Percentiles rank a stretch among this genome's conserved stretches.
Conservation (phyloP, 2,329 filamentous ascomycete genomes). For the Apiospora hydei region DNA sequence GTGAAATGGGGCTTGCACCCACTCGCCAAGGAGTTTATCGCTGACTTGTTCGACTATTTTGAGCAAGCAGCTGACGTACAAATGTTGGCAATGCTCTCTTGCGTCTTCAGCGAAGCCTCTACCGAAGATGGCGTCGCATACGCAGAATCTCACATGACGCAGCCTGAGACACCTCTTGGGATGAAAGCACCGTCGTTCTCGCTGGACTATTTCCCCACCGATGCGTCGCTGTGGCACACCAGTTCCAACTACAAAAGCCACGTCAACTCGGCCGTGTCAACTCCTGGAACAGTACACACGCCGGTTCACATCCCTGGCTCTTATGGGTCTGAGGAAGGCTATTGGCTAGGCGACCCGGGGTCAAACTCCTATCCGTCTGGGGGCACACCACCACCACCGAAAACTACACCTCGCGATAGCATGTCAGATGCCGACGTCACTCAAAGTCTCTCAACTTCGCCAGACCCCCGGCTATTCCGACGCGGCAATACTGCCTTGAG, state of each 20-base stretch:
- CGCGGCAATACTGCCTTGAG: slow-evolving; percentile 63
- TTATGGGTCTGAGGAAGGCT: slow-evolving; percentile 61
- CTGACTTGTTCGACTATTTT: slow-evolving; percentile 69
- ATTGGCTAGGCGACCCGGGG: slow-evolving; percentile 60
- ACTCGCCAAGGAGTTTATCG: slow-evolving; percentile 66
- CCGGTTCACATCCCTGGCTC: slow-evolving; percentile 63
- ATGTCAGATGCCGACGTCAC: slow-evolving; percentile 52
- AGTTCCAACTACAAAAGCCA: slow-evolving; percentile 57
- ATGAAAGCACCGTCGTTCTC: slow-evolving; percentile 73
- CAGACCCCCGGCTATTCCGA: slow-evolving; percentile 60
- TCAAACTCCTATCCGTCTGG: slow-evolving; percentile 68
- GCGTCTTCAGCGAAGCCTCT: slow-evolving; percentile 70
- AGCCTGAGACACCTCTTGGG: slow-evolving; percentile 67
- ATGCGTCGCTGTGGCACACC: slow-evolving; percentile 57
- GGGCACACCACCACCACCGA: slow-evolving; percentile 64
- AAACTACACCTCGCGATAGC: slow-evolving; percentile 51
- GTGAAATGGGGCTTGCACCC: slow-evolving; percentile 75
- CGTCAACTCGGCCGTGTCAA: slow-evolving; percentile 62
- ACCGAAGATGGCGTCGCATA: slow-evolving; percentile 64
- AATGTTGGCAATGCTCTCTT: slow-evolving; percentile 76
- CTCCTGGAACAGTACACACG: slow-evolving; percentile 63
- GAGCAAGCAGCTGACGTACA: slow-evolving; percentile 69
- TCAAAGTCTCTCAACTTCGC: slow-evolving; percentile 65
- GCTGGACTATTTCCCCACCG: slow-evolving; percentile 70
- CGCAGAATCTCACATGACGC: slow-evolving; percentile 61